Evolutionary conservation across 2,329 filamentous ascomycete species (phyloP), one percentile per base, ranked within the genome.

Genomic region (Xylariales sp.): DNA sequence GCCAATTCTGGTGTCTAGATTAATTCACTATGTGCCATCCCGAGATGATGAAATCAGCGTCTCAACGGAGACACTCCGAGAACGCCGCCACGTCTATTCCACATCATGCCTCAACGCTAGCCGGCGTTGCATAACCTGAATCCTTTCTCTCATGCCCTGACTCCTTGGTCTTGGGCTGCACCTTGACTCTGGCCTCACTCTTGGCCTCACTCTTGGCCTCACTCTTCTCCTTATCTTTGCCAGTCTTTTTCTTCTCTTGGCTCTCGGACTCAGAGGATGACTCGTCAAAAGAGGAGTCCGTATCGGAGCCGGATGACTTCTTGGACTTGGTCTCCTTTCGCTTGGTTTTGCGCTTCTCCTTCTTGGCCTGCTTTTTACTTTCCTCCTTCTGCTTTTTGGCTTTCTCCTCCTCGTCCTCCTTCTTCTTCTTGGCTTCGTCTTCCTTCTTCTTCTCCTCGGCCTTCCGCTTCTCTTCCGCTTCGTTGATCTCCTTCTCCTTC

Each of bases 341-440:
- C 18, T 52, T 47, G 3, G 24, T 20, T 27, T 38, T 24, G 16
- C 21, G 14, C 21, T 45, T 38, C 19, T 49, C 38, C 43, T 46
- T 44, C 42, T 49, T 8, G 3, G 27, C 31, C 22, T 59, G 51
- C 31, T 64, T 51, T 37, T 58, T 53, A 27, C 56, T 53, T 42
- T 57, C 49, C 47, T 63, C 57, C 48, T 53, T 60, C 48, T 59
- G 56, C 39, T 64, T 58, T 48, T 64, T 60, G 27, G 55, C 52
- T 48, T 65, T 61, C 40, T 63, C 56, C 14, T 66, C 51, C 49
- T 68, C 64, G 51, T 68, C 67, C 38, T 69, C 62, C 51, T 66
- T 66, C 59, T 70, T 73, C 50, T 71, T 49, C 43, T 54, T 53
- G 11, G 51, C 57, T 11, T 53, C 49, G 22, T 52, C 48, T 10